Base-by-base conservation (phyloP, 2,329 filamentous ascomycete genomes). In the Sodiomyces alkalinus region DNA sequence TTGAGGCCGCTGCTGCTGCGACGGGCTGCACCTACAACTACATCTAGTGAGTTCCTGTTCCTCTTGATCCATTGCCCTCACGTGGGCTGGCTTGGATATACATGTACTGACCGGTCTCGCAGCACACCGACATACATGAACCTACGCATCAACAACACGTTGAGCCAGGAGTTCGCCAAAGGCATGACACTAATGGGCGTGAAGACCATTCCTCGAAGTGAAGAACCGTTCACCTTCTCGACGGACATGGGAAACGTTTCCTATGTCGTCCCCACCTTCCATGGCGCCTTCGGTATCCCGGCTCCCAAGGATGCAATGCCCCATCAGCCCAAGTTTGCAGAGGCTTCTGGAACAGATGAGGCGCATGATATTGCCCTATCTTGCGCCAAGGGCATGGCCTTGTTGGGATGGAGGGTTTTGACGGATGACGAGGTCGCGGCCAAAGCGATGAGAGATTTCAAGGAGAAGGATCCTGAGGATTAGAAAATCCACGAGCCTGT, bases 171-270 rank as follows among this genome's bases (percentile, higher is more conserved):
- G 3, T 67, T 62, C 30, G 46, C 51, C 10, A 39, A 51, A 5
- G 53, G 58, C 24, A 67, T 66, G 62, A 44, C 42, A 3, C 31
- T 35, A 0, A 41, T 24, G 22, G 22, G n/a, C n/a, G 22, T 15
- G 22, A 24, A 9, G 14, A 14, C 22, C 16, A 24, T 15, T 24
- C 22, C 16, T 7, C 7, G 22, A 3, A 15, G 13, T 9, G 16
- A 16, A 9, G 3, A 24, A 10, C 9, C 16, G 9, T 12, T 12
- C 9, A 55, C 48, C 8, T 47, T 50, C 20, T 62, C 60, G 1
- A 63, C 61, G 0, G 60, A 65, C 41, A 62, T 63, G 60, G 61
- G 61, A 14, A 66, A 67, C 30, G 59, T 67, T 7, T 56, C 53
- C 9, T 58, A 64, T 28, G 34, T 51, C 2, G 45, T 59, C 2